phyloP scores from a whole-genome alignment of 371 early-diverging fungal species.

The Mucor indicus region DNA sequence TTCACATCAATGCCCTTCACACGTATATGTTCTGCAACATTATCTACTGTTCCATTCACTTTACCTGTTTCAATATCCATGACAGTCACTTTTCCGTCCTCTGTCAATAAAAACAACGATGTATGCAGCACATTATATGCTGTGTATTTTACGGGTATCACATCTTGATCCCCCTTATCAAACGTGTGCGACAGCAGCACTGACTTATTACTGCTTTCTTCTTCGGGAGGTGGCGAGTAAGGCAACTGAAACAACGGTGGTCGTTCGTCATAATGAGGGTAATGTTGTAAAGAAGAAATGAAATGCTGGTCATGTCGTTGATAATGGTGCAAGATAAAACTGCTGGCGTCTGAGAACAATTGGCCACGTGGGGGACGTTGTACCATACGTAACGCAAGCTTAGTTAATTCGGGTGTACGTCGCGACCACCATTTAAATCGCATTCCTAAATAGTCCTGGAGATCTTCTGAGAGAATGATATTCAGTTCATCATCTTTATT shows the following conservation, averaged over 20 bases:
- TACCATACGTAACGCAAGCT: constrained; percentile 29
- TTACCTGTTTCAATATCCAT: constrained; percentile 46
- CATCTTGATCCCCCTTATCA: constrained; percentile 11
- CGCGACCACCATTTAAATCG: constrained; percentile 38
- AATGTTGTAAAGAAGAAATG: background rate
- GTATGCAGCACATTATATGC: constrained; percentile 46
- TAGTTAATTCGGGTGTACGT: constrained; percentile 18
- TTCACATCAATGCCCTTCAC: constrained; percentile 44
- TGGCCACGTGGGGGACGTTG: background rate
- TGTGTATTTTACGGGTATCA: constrained; percentile 44
- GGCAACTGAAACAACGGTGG: constrained; percentile 9
- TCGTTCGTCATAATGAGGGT: background rate
- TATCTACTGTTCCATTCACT: constrained; percentile 34
- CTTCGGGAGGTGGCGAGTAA: constrained; percentile 30
- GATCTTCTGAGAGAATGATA: background rate
- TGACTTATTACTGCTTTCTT: background rate
- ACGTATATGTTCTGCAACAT: constrained; percentile 24
- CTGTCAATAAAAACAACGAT: constrained; percentile 39
- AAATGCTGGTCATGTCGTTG: constrained; percentile 2
- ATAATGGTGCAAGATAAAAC: too few relatives aligned
- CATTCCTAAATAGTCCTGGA: background rate
- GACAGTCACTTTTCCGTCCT: constrained; percentile 45
- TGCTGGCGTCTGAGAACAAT: too few relatives aligned
- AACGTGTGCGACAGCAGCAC: constrained; percentile 20
- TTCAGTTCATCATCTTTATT: background rate